Percentiles rank a stretch among this genome's conserved stretches.
phyloP scores from a whole-genome alignment of 441 rosid species.

The Mallotus repandus region DNA sequence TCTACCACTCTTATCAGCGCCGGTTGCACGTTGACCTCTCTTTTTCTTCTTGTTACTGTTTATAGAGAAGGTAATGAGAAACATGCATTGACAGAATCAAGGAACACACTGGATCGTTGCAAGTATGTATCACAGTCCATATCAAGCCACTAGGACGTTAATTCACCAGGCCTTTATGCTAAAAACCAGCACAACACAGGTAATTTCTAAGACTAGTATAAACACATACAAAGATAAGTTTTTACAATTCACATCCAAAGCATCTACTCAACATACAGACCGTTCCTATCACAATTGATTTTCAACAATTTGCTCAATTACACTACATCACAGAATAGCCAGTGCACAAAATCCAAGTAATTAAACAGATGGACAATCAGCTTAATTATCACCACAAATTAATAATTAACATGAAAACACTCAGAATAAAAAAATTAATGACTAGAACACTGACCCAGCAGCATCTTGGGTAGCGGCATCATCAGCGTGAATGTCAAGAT shows the following conservation, averaged over 20 bases:
- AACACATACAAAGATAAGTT: not conserved
- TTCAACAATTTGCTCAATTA: not conserved
- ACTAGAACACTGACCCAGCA: constrained; percentile 51
- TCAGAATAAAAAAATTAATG: not conserved
- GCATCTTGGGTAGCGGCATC: constrained; percentile 86
- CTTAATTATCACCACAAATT: too few relatives aligned
- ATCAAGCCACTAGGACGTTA: not conserved
- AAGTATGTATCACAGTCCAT: constrained; percentile 6
- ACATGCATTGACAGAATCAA: constrained; percentile 2
- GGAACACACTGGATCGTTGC: constrained; percentile 5
- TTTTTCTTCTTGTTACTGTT: constrained; percentile 80
- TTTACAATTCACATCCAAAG: not conserved
- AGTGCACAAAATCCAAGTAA: too few relatives aligned
- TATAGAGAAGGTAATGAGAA: constrained; percentile 23
- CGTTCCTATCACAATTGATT: too few relatives aligned
- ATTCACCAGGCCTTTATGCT: not conserved
- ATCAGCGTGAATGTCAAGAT: constrained; percentile 87
- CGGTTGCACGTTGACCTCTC: constrained; percentile 78
- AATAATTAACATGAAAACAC: not conserved
- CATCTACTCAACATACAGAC: too few relatives aligned
- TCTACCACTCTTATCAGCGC: constrained; percentile 90
- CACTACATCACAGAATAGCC: too few relatives aligned
- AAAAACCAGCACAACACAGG: not conserved
- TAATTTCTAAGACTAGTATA: not conserved
- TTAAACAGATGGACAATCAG: too few relatives aligned